Conservation (phyloP, 2,329 filamentous ascomycete species). For the Lachnellula occidentalis region DNA sequence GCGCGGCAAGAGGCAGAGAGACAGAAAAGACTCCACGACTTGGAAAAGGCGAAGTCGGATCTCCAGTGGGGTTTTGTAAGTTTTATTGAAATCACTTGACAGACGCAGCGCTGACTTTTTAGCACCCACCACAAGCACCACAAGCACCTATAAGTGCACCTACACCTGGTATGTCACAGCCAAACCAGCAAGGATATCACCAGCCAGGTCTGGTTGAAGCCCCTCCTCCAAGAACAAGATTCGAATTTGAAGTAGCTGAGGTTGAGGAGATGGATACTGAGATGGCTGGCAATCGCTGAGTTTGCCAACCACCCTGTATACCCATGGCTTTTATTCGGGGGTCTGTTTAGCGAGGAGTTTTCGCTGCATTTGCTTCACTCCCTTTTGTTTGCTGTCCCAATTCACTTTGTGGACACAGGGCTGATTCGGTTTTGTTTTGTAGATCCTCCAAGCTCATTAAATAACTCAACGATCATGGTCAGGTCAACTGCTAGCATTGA, state of each 20-base stretch:
- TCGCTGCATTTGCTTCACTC: background rate
- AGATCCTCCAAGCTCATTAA: conserved; percentile 26
- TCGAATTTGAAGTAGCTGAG: conserved; percentile 24
- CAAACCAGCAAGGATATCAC: background rate
- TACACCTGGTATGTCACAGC: conserved; percentile 22
- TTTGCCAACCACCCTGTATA: conserved; percentile 1
- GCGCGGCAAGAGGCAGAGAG: conserved; percentile 24
- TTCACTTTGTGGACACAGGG: conserved; percentile 18
- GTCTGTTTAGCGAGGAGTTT: background rate
- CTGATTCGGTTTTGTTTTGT: conserved; percentile 29
- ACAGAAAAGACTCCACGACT: conserved; percentile 13
- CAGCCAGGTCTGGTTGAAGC: conserved; percentile 14
- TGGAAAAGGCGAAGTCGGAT: conserved; percentile 8
- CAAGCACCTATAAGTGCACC: conserved; percentile 6
- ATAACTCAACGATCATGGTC: conserved; percentile 23
- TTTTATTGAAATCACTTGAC: background rate
- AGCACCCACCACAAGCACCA: conserved; percentile 4
- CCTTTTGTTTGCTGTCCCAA: conserved; percentile 4
- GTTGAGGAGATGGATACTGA: conserved; percentile 25
- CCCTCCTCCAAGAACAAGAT: conserved; percentile 9
- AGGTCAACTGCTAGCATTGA: conserved; percentile 20
- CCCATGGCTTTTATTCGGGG: background rate
- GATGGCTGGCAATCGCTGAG: conserved; percentile 16
- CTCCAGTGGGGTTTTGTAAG: conserved; percentile 21
- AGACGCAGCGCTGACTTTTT: background rate